These are phyloP conservation scores for Tuber microsphaerosporum DNA, from an alignment of 495 filamentous ascomycete genomes.

Conservation along the genomic window DNA sequence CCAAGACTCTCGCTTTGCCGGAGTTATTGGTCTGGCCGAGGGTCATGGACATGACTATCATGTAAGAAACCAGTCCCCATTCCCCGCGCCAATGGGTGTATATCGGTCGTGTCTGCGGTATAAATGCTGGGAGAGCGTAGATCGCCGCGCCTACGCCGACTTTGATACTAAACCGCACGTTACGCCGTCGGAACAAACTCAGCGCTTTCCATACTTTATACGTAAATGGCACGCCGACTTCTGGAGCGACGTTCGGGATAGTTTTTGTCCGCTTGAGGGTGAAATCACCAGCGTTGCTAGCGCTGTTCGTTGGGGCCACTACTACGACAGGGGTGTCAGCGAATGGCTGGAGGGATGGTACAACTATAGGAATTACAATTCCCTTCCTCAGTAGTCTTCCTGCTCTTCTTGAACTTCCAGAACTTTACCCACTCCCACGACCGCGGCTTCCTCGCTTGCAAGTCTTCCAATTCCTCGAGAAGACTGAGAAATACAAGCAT, in stretches of 20 bases:
- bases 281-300: constrained; percentile 7
- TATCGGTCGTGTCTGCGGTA: constrained; percentile 65
- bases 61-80: constrained; percentile 94
- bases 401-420: constrained; percentile 50
- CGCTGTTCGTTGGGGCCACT: not conserved
- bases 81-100: constrained; percentile 90
- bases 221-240: constrained; percentile 48
- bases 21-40: constrained; percentile 92
- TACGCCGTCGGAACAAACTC: constrained; percentile 56
- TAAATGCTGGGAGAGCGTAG: constrained; percentile 79
- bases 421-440: constrained; percentile 85
- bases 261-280: constrained; percentile 29
- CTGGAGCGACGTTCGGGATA: constrained; percentile 43
- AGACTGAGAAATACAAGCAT: constrained; percentile 74
- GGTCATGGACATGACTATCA: constrained; percentile 97
- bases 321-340: not conserved
- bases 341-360: not conserved
- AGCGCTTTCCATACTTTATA: constrained; percentile 57
- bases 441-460: constrained; percentile 49
- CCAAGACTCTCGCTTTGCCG: constrained; percentile 74
- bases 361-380: constrained; percentile 13
- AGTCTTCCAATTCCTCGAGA: constrained; percentile 66
- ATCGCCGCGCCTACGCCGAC: constrained; percentile 81
- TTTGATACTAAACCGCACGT: constrained; percentile 77
- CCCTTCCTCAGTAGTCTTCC: constrained; percentile 15